Evolutionary conservation across 1,284 basidiomycete species (phyloP), one percentile per base, ranked within the genome.

Genomic region (Ustilago loliicola): DNA sequence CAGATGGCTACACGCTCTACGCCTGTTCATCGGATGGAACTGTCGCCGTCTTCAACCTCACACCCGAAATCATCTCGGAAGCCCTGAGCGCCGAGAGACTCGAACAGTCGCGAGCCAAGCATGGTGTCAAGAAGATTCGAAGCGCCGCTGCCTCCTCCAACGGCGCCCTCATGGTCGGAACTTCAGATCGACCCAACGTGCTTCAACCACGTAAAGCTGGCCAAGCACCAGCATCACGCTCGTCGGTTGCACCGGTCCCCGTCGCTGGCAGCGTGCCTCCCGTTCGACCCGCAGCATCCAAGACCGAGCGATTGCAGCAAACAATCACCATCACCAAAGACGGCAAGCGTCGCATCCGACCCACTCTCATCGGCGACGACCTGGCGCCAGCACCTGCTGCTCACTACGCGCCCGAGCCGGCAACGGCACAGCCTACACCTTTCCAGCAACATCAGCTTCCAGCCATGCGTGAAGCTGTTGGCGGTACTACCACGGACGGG

Each of bases 11-110:
- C 50, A 93, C 93, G 2, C 90, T 99, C 0, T 99, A 97, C 82
- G 95, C 95, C 0, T 96, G 94, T 68, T 98, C 96, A 0, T 96
- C 95, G 0, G 97, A 99, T 83, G 96, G 97, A 0, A 95, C 94
- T 0, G 91, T 98, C 60, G 94, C 92, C 3, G 94, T 92, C 2
- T 93, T 98, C 86, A 89, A 90, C 70, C 97, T 98, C 83, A 91
- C 93, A 45, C 83, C 90, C 0, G 89, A 90, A 27, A 94, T 97
- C 86, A 89, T 98, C 13, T 93, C 94, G 68, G 92, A 94, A 21
- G 91, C 96, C 23, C 92, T 93, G 0, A 91, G 93, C 2, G 89
- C 90, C 70, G 90, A 90, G 5, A 91, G 91, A 13, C 70, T 85
- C 9, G 59, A 73, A 23, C 59, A 67, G 21, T 76, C 81, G 32